Conservation (phyloP, 495 filamentous ascomycete genomes). For the Pyrenula massariospora region DNA sequence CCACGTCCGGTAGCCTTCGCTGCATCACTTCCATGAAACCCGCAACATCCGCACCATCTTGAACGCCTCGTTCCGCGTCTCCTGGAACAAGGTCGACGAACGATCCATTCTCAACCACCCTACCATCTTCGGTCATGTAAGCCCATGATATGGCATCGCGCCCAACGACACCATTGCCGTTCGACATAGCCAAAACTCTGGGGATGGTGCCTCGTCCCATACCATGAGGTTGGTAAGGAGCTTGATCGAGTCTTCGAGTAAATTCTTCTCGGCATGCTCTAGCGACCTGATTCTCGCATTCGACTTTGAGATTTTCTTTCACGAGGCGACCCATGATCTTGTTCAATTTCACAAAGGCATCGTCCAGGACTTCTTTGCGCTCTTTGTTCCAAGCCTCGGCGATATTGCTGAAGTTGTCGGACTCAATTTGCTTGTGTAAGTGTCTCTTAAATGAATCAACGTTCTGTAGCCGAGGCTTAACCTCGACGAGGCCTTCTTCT, state of each 20-base stretch:
- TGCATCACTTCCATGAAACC: conserved; percentile 62
- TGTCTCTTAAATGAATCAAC: conserved; percentile 59
- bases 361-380: conserved; percentile 69
- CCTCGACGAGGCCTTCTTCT: conserved; percentile 79
- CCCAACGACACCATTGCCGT: conserved; percentile 62
- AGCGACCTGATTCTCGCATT: conserved; percentile 82
- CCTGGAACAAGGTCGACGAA: conserved; percentile 64
- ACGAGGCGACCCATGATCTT: conserved; percentile 76
- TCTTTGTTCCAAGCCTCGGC: conserved; percentile 92
- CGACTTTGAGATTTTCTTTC: conserved; percentile 81
- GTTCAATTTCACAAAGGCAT: conserved; percentile 72
- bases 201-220: conserved; percentile 80
- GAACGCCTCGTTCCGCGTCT: conserved; percentile 50
- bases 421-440: conserved; percentile 72
- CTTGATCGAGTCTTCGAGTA: conserved; percentile 80
- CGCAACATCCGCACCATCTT: conserved; percentile 49
- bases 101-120: conserved; percentile 77
- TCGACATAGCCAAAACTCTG: conserved; percentile 74
- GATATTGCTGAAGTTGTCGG: conserved; percentile 87
- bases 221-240: conserved; percentile 90
- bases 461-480: conserved; percentile 64
- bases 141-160: conserved; percentile 79
- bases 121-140: conserved; percentile 85
- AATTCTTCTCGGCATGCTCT: conserved; percentile 75
- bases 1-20: conserved; percentile 74